Conservation (phyloP, 1,284 basidiomycete species). For the Ceratobasidium sp. region DNA sequence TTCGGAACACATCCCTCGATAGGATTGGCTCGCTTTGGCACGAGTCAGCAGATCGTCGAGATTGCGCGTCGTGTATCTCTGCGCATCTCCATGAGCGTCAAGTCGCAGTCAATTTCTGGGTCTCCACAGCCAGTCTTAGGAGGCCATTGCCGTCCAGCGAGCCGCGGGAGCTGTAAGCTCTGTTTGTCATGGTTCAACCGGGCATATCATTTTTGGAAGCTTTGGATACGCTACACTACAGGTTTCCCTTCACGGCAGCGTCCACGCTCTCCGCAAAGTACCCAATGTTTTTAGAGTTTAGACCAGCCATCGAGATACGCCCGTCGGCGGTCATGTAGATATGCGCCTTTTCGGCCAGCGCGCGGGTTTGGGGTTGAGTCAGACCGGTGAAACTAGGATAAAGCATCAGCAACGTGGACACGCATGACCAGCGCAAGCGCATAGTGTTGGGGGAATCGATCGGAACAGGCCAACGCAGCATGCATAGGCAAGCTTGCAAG, state of each 20-base stretch:
- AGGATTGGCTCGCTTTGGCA: background rate
- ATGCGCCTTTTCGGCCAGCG: constrained; percentile 89
- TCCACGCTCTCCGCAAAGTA: constrained; percentile 89
- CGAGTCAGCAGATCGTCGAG: background rate
- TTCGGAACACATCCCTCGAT: background rate
- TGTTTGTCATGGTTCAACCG: background rate
- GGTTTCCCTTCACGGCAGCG: constrained; percentile 78
- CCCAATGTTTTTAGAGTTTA: constrained; percentile 89
- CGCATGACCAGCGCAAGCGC: too few relatives aligned
- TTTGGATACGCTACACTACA: background rate
- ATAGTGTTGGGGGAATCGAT: background rate
- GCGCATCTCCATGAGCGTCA: background rate
- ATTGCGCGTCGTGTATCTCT: background rate
- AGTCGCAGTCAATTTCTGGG: too few relatives aligned
- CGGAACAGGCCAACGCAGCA: background rate
- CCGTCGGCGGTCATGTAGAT: constrained; percentile 93
- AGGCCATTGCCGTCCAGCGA: too few relatives aligned
- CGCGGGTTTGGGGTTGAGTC: constrained; percentile 82
- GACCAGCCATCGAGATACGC: constrained; percentile 94
- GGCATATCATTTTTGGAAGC: background rate
- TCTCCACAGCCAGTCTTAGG: too few relatives aligned
- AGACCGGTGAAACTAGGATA: constrained; percentile 82
- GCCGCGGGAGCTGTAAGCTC: too few relatives aligned
- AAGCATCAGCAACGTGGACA: constrained; percentile 10
- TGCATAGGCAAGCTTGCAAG: too few relatives aligned